Percentiles rank a stretch among this genome's conserved stretches.
phyloP scores from a whole-genome alignment of 2,329 filamentous ascomycete genomes.

The Botrytis pseudocinerea region DNA sequence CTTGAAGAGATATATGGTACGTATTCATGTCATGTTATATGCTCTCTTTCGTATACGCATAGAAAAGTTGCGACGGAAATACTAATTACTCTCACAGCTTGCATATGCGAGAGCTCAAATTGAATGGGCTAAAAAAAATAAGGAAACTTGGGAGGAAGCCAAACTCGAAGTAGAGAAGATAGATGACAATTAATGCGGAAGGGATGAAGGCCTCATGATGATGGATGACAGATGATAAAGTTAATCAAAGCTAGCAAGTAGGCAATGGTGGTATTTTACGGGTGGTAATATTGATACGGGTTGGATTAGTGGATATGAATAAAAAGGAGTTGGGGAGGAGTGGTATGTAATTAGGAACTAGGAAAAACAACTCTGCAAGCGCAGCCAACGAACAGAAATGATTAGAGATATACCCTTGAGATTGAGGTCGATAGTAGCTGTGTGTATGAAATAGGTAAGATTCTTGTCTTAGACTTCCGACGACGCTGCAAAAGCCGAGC shows the following conservation, averaged over 20 bases:
- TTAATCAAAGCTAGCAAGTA: background rate
- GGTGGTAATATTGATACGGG: constrained; percentile 26
- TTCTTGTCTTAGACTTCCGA: background rate
- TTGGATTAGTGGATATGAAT: constrained; percentile 13
- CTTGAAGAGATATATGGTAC: constrained; percentile 90
- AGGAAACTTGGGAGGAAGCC: constrained; percentile 73
- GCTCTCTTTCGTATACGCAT: background rate
- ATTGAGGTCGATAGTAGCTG: background rate
- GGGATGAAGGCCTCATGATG: background rate
- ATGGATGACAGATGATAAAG: background rate
- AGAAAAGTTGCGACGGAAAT: background rate
- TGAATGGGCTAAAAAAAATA: constrained; percentile 72
- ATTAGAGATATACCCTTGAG: constrained; percentile 22
- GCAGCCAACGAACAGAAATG: background rate
- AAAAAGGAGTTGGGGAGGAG: constrained; percentile 4
- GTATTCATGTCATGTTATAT: constrained; percentile 41
- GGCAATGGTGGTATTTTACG: constrained; percentile 21
- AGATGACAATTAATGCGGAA: constrained; percentile 43
- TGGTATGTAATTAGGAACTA: constrained; percentile 6
- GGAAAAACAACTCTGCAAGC: constrained; percentile 8
- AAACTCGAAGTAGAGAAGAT: constrained; percentile 71
- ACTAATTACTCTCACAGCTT: constrained; percentile 50
- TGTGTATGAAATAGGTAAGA: background rate
- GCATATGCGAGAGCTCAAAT: constrained; percentile 72
- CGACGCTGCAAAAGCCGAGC: background rate